Evolutionary conservation across 108 stramenopile species (phyloP), one percentile per base, ranked within the genome.

Genomic region (Cyclotella cryptica): DNA sequence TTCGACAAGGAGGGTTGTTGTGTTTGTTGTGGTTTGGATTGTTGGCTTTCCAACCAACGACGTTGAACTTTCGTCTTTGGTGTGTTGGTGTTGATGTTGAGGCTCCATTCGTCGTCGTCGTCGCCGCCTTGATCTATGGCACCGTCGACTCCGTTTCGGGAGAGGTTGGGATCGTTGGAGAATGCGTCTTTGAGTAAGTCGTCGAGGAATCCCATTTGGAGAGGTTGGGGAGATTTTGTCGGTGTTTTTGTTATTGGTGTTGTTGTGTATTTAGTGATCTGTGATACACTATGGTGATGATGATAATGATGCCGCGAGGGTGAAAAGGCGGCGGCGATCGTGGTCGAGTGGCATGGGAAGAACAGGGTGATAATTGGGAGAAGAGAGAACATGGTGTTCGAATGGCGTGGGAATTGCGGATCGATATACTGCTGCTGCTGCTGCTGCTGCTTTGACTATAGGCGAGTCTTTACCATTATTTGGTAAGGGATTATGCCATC

Each of bases 121-220:
- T 75, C 74, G 0, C 82, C 69, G 4, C 79, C 86, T 69, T 91
- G 88, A 46, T 61, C 60, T 4, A 88, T 81, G 71, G 88, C 81
- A 10, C 71, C 66, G 66, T 85, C 87, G 53, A 86, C 84, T 14
- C 62, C 57, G 30, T 76, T 74, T 21, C 40, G 64, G 63, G 85
- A 77, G 10, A 91, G 84, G 28, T 51, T 84, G 13, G 66, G 46
- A 65, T 91, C 90, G 74, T 93, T 93, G 51, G 79, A 76, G 71
- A 93, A 93, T 11, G 93, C 93, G 44, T 86, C 79, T 41, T 88
- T 79, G 51, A 93, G 27, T 61, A 89, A 27, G 52, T 91, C 80
- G 47, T 90, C 81, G 73, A 93, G 83, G 69, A 93, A 89, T 41
- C 88, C 86, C 74, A 71, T 74, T 58, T 58, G 66, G 66, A 47